Evolutionary conservation across 2,329 filamentous ascomycete genomes (phyloP).

Genomic region (Corynespora cassiicola): DNA sequence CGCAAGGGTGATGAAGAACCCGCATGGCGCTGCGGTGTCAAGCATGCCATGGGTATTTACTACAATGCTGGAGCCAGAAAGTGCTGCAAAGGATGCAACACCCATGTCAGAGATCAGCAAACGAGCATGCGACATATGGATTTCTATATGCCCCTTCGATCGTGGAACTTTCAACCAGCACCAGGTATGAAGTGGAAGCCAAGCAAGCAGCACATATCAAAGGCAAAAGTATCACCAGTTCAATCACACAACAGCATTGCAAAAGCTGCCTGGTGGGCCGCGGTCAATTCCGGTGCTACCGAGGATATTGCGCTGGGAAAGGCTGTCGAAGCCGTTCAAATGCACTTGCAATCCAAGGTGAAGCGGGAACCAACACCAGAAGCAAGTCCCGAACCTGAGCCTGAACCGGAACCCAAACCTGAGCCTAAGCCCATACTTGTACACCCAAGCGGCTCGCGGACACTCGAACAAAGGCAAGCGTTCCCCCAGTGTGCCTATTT

Average conservation of each 20-base stretch:
- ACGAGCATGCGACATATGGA: slow-evolving; percentile 26
- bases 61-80: slow-evolving; percentile 36
- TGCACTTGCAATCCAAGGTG: slow-evolving; percentile 16
- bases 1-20: slow-evolving; percentile 12
- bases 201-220: slow-evolving; percentile 12
- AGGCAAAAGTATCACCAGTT: slow-evolving; percentile 8
- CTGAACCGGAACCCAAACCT: slow-evolving; percentile 18
- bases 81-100: slow-evolving; percentile 28
- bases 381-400: slow-evolving; percentile 12
- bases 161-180: slow-evolving; percentile 20
- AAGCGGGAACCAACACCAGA: slow-evolving; percentile 8
- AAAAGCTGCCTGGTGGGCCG: slow-evolving; percentile 30
- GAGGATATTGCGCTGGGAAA: slow-evolving; percentile 16
- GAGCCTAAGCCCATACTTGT: slow-evolving; percentile 22
- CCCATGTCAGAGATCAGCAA: slow-evolving; percentile 15
- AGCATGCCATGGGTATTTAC: slow-evolving; percentile 32
- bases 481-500: slow-evolving; percentile 26
- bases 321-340: slow-evolving; percentile 19
- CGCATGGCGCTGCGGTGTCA: slow-evolving; percentile 34
- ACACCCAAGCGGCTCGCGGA: slow-evolving; percentile 30
- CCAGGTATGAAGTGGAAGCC: slow-evolving; percentile 25
- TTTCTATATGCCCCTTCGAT: slow-evolving; percentile 30
- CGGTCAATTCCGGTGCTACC: slow-evolving; percentile 12
- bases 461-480: slow-evolving; percentile 33
- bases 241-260: slow-evolving; percentile 31